Conservation (phyloP, 306 rosid genomes). For the Inga laurina region DNA sequence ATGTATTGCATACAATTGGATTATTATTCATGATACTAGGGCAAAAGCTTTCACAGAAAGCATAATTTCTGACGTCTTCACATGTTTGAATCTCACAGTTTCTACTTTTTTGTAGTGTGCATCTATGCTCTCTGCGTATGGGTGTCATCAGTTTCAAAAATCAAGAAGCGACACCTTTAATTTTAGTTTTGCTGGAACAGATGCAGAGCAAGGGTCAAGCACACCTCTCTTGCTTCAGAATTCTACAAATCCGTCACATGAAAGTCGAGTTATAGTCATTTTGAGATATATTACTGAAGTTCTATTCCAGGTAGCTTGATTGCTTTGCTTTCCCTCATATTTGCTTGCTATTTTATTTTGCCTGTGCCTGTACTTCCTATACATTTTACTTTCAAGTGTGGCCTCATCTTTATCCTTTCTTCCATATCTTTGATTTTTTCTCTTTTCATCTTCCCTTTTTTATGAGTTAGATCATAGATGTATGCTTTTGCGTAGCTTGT, state of each 20-base stretch:
- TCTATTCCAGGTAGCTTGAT: constrained; percentile 59
- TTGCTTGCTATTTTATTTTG: constrained; percentile 3
- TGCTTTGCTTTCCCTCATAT: constrained; percentile 21
- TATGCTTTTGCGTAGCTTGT: constrained; percentile 15
- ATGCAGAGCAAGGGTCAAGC: constrained; percentile 57
- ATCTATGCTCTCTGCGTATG: constrained; percentile 60
- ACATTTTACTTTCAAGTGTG: constrained; percentile 1
- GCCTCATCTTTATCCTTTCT: neutral
- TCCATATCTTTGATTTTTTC: neutral
- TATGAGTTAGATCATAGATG: neutral
- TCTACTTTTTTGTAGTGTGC: constrained; percentile 61
- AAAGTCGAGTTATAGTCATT: constrained; percentile 29
- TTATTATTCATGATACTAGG: neutral
- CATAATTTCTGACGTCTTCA: constrained; percentile 7
- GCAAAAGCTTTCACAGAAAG: neutral
- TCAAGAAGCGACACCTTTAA: constrained; percentile 26
- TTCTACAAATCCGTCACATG: constrained; percentile 30
- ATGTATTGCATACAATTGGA: neutral
- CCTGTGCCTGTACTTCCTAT: neutral
- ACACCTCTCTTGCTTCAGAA: constrained; percentile 50
- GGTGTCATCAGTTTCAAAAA: constrained; percentile 51
- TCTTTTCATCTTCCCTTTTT: constrained; percentile 2
- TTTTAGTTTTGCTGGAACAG: constrained; percentile 37
- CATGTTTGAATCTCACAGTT: constrained; percentile 12
- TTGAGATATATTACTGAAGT: constrained; percentile 47